Conservation (phyloP, 257 asterid genomes). For the Capsicum rhomboideum region DNA sequence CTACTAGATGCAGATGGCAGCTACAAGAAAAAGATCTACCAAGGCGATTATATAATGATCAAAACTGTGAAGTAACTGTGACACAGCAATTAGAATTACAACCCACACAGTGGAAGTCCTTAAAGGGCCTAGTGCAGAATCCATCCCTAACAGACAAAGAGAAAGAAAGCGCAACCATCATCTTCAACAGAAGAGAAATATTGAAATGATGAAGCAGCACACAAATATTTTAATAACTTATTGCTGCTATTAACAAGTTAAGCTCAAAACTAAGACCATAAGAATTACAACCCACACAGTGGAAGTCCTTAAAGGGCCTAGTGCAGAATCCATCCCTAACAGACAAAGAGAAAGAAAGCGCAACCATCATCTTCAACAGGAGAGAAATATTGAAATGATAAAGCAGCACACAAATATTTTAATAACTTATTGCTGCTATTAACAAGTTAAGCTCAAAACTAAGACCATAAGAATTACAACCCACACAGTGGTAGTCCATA, state of each 20-base stretch:
- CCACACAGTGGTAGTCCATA: too few species aligned
- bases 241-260: too few species aligned
- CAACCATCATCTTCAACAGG: background rate
- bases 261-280: too few species aligned
- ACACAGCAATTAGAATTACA: background rate
- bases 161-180: background rate
- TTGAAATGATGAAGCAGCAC: slow-evolving; percentile 1
- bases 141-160: background rate
- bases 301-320: background rate
- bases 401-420: slow-evolving; percentile 1
- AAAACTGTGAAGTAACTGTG: background rate
- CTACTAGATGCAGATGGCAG: background rate
- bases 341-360: background rate
- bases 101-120: background rate
- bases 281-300: background rate
- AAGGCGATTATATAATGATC: background rate
- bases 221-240: too few species aligned
- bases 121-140: background rate
- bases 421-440: too few species aligned
- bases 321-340: background rate
- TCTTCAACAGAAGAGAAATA: background rate
- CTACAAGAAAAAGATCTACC: background rate
- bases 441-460: too few species aligned
- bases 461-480: background rate
- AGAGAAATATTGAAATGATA: background rate